Conservation (phyloP, 2,329 filamentous ascomycete genomes). For the Davidsoniella virescens region DNA sequence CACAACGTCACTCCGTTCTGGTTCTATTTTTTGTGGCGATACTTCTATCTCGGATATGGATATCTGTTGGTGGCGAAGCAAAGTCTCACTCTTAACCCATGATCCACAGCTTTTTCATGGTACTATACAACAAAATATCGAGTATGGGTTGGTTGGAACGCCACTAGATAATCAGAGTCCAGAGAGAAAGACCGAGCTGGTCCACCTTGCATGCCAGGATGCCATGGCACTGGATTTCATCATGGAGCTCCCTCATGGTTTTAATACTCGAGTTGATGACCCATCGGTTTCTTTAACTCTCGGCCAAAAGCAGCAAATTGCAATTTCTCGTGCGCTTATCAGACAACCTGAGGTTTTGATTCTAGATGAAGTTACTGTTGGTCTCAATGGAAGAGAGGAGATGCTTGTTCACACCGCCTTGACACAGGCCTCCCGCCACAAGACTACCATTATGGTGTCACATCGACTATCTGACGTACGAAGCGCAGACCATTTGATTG, state of each 20-base stretch:
- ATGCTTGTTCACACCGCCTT: conserved; percentile 37
- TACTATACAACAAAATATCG: conserved; percentile 37
- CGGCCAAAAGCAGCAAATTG: conserved; percentile 49
- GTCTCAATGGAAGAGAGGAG: conserved; percentile 27
- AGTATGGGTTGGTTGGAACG: conserved; percentile 26
- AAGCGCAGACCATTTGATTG: conserved; percentile 46
- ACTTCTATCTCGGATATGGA: conserved; percentile 41
- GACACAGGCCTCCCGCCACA: conserved; percentile 32
- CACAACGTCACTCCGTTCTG: conserved; percentile 23
- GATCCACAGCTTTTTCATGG: conserved; percentile 54
- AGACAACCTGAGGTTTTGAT: conserved; percentile 36
- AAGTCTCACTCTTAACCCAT: conserved; percentile 51
- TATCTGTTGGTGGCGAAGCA: conserved; percentile 44
- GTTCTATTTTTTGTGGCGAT: conserved; percentile 27
- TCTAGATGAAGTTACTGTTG: conserved; percentile 50
- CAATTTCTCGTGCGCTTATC: conserved; percentile 35
- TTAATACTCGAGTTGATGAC: conserved; percentile 32
- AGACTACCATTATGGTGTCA: conserved; percentile 49
- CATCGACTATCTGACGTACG: conserved; percentile 40
- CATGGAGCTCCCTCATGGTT: conserved; percentile 26
- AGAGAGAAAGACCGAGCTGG: conserved; percentile 32
- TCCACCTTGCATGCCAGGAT: conserved; percentile 31
- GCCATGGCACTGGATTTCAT: conserved; percentile 38
- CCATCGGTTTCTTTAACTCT: conserved; percentile 40
- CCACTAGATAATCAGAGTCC: conserved; percentile 28